Percentiles rank a stretch among this genome's conserved stretches.
Conservation (phyloP, 2,329 filamentous ascomycete genomes). For the Penicillium brasilianum region DNA sequence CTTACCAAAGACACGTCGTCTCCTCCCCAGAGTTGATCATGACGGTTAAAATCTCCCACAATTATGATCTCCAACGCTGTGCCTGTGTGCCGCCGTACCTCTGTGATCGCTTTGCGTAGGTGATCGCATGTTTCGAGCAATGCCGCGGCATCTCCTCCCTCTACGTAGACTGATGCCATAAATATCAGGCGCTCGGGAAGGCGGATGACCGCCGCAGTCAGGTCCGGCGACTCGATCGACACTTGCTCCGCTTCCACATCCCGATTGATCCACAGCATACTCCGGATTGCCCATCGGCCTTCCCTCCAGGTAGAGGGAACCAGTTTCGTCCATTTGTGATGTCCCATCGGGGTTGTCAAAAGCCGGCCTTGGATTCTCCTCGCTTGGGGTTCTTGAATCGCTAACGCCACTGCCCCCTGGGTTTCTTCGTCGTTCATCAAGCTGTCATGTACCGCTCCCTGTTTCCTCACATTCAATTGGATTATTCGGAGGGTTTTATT, state of each 20-base stretch:
- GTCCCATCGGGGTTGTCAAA: slow-evolving; percentile 28
- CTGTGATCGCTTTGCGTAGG: slow-evolving; percentile 28
- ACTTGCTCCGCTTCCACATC: slow-evolving; percentile 34
- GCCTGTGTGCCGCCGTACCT: slow-evolving; percentile 25
- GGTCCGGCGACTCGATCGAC: slow-evolving; percentile 30
- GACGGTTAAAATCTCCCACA: slow-evolving; percentile 3
- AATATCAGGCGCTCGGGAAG: slow-evolving; percentile 31
- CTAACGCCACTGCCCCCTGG: slow-evolving; percentile 15
- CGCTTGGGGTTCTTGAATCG: slow-evolving; percentile 26
- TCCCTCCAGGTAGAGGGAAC: slow-evolving; percentile 22
- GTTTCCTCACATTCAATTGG: slow-evolving; percentile 26
- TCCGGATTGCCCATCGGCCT: slow-evolving; percentile 31
- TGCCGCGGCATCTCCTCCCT: slow-evolving; percentile 23
- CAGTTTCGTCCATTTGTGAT: slow-evolving; percentile 25
- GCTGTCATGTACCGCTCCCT: slow-evolving; percentile 23
- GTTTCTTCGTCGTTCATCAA: slow-evolving; percentile 29
- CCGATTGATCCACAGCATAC: slow-evolving; percentile 35
- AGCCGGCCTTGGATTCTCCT: slow-evolving; percentile 27
- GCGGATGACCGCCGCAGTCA: slow-evolving; percentile 30
- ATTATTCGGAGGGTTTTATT: slow-evolving; percentile 28
- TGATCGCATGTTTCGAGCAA: slow-evolving; percentile 21
- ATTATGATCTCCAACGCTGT: slow-evolving; percentile 30
- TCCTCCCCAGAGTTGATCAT: slow-evolving; percentile 9
- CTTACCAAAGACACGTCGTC: slow-evolving; percentile 29
- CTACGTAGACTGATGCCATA: slow-evolving; percentile 34